Conservation (phyloP, 2,329 filamentous ascomycete species). For the Tolypocladium album region DNA sequence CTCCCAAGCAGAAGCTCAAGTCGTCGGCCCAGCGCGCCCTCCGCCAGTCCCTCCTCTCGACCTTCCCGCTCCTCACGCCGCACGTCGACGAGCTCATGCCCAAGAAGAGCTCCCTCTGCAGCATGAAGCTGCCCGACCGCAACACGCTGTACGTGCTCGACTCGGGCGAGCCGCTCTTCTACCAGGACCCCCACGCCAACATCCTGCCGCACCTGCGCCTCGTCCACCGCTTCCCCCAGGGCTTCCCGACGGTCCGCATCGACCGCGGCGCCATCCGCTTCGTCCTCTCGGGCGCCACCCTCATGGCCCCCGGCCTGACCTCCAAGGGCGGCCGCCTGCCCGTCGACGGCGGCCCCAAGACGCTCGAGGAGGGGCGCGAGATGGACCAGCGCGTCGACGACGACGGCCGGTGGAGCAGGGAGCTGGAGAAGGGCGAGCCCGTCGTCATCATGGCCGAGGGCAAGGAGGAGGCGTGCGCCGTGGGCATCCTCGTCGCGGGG, state of each 20-base stretch:
- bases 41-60: slow-evolving; percentile 69
- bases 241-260: slow-evolving; percentile 77
- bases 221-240: slow-evolving; percentile 79
- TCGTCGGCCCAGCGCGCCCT: slow-evolving; percentile 86
- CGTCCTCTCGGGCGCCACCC: slow-evolving; percentile 81
- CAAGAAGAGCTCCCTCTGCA: slow-evolving; percentile 84
- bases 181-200: slow-evolving; percentile 64
- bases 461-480: slow-evolving; percentile 81
- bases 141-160: slow-evolving; percentile 81
- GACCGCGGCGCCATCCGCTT: slow-evolving; percentile 96
- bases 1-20: slow-evolving; percentile 92
- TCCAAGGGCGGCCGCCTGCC: slow-evolving; percentile 73
- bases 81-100: slow-evolving; percentile 91
- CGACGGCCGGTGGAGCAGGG: slow-evolving; percentile 49
- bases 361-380: slow-evolving; percentile 28
- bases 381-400: slow-evolving; percentile 30
- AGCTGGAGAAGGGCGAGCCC: slow-evolving; percentile 69
- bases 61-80: slow-evolving; percentile 76
- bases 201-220: slow-evolving; percentile 82
- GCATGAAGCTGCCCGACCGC: slow-evolving; percentile 87
- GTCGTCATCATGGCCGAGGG: slow-evolving; percentile 89
- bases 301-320: slow-evolving; percentile 94
- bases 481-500: slow-evolving; percentile 72
- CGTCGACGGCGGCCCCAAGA: slow-evolving; percentile 26
- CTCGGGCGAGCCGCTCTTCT: slow-evolving; percentile 66